Evolutionary conservation across 1,284 basidiomycete genomes (phyloP).

Genomic region (Puccinia polysora): DNA sequence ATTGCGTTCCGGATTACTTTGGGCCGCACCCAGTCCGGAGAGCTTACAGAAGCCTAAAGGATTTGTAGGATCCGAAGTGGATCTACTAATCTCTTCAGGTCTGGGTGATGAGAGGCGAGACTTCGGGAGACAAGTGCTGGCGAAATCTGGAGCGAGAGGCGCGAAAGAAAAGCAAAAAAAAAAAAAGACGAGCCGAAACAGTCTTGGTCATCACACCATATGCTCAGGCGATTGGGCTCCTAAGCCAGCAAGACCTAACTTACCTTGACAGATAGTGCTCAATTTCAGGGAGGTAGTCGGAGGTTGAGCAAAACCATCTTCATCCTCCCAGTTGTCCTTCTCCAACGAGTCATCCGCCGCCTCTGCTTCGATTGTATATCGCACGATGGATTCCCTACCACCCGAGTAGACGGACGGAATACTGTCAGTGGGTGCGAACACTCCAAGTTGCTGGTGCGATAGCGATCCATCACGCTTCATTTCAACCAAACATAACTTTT

Average conservation of each 20-base stretch:
- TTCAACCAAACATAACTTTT: constrained; percentile 19
- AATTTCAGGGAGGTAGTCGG: neutral
- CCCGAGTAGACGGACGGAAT: neutral
- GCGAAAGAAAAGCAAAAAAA: neutral
- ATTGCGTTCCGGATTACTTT: too few relatives aligned
- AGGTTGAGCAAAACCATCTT: neutral
- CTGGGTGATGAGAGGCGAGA: neutral
- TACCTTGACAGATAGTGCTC: constrained; percentile 14
- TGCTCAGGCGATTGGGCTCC: neutral
- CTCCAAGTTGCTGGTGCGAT: constrained; percentile 27
- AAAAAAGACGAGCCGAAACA: neutral
- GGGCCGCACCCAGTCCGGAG: neutral
- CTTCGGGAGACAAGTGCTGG: neutral
- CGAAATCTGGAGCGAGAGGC: neutral
- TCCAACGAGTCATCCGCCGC: neutral
- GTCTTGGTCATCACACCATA: neutral
- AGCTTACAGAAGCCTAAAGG: neutral
- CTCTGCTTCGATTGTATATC: neutral
- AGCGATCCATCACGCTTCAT: constrained; percentile 18
- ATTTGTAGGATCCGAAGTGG: neutral
- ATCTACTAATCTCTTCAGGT: neutral
- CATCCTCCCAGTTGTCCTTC: neutral
- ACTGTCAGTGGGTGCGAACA: neutral
- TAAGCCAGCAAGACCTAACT: neutral
- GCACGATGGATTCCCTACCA: neutral